These are phyloP conservation scores for Lotmaria passim DNA, from an alignment of 208 protist genomes.

Conservation along the genomic window DNA sequence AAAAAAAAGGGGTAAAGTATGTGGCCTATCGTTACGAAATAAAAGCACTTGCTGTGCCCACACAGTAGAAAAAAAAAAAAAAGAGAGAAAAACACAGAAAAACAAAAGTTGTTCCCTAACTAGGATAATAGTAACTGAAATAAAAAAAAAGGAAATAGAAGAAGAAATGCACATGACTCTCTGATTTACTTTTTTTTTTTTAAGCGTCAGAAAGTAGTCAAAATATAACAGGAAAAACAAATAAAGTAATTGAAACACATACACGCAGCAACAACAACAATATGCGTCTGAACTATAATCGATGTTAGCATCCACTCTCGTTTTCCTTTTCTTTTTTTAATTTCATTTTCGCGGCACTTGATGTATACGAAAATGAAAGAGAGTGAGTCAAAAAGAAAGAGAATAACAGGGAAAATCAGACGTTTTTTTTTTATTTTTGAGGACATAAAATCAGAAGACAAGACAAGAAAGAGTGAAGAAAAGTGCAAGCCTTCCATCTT, in stretches of 20 bases:
- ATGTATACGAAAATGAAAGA: not conserved
- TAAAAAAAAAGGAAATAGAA: not conserved
- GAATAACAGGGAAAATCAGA: not conserved
- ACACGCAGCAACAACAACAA: not conserved
- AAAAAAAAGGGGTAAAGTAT: not conserved
- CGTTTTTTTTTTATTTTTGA: no score
- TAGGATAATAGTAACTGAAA: not conserved
- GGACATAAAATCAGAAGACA: no score
- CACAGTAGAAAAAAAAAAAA: slow-evolving; percentile 6
- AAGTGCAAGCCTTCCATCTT: no score
- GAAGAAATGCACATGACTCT: no score
- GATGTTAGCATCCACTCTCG: not conserved
- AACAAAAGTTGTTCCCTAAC: not conserved
- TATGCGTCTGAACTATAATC: not conserved
- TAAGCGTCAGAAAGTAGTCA: no score
- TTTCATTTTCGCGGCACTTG: not conserved
- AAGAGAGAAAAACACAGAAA: not conserved
- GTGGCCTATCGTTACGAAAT: not conserved
- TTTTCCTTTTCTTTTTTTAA: not conserved
- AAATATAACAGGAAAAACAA: no score
- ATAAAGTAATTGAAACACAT: not conserved
- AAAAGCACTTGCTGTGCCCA: not conserved
- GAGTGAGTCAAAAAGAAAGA: not conserved
- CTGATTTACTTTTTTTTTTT: no score
- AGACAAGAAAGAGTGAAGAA: no score